These are phyloP conservation scores for Puccinia horiana DNA, from an alignment of 1,284 basidiomycete species.

Conservation along the genomic window DNA sequence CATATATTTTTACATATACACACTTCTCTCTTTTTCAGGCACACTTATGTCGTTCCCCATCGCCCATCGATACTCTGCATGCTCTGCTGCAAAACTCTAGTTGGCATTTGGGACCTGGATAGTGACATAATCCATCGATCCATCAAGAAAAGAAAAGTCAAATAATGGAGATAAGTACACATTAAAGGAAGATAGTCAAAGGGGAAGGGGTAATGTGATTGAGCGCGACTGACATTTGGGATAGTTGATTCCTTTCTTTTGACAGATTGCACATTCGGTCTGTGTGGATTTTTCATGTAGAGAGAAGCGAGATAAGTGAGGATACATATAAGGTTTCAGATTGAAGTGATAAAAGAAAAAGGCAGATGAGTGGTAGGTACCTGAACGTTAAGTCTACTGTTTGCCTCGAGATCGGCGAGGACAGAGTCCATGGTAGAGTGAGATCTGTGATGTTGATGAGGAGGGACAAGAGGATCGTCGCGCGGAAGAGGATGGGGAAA, in stretches of 20 bases:
- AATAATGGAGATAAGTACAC: not conserved
- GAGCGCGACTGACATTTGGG: slow-evolving; percentile 3
- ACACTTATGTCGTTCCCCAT: not conserved
- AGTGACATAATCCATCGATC: too few species aligned
- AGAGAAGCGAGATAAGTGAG: not conserved
- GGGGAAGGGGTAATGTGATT: not conserved
- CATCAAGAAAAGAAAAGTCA: not conserved
- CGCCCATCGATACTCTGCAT: slow-evolving; percentile 11
- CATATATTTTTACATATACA: too few species aligned
- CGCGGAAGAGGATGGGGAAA: not conserved
- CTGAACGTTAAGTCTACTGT: slow-evolving; percentile 32
- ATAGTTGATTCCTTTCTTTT: slow-evolving; percentile 16
- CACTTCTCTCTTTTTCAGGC: not conserved
- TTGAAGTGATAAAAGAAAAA: not conserved
- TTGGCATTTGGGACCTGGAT: slow-evolving; percentile 27
- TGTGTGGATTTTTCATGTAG: not conserved
- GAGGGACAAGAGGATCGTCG: not conserved
- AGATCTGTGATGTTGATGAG: not conserved
- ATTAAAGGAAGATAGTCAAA: not conserved
- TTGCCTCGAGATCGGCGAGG: slow-evolving; percentile 19
- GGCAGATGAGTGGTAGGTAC: not conserved
- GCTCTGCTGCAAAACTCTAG: slow-evolving; percentile 29
- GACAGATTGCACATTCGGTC: slow-evolving; percentile 28
- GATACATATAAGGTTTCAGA: too few species aligned
- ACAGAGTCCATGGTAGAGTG: slow-evolving; percentile 10